Base-by-base conservation (phyloP, 805 yeast species). In the Priceomyces haplophilus region DNA sequence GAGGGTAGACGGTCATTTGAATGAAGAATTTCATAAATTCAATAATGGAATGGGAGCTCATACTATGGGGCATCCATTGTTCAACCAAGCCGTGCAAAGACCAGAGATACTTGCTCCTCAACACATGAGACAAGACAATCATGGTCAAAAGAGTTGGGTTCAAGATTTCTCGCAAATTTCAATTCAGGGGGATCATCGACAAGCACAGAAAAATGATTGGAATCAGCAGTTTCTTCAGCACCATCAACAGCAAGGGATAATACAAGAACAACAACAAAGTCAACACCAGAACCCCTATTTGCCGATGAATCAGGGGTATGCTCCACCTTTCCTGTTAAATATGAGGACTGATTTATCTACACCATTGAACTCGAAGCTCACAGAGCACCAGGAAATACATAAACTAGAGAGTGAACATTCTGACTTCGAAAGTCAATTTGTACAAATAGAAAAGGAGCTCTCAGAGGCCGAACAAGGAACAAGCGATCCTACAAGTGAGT, bases 21-120 rank as follows among this genome's bases (percentile, higher is more conserved):
- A 74, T 45, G 51, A 51, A n/a, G 73, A 71, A 13, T 73, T 71
- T 47, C 60, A 62, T 13, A 58, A 49, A 40, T 71, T 72, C 44
- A 52, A 50, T 34, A 39, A 31, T 36, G 50, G 48, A 13, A 13
- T 21, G 30, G 42, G 44, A 38, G 40, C 29, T 19, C 34, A 49
- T 46, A 40, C 46, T 39, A 11, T 27, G 31, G 27, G 40, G 34
- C 37, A 42, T 19, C 43, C 43, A 23, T 20, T 38, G 38, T 36
- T 41, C 29, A 42, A 35, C 13, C 47, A 40, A 12, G 44, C 35
- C 15, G 50, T 43, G 19, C 49, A 44, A 5, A 44, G 44, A 24
- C 48, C 42, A 16, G 49, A 37, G 29, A 48, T 50, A 15, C 41
- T 17, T n/a, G 19, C 32, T 12, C 40, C 24, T 7, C 51, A 46